Evolutionary conservation across 495 filamentous ascomycete species (phyloP), one percentile per base, ranked within the genome.

Genomic region (Daldinia bambusicola): DNA sequence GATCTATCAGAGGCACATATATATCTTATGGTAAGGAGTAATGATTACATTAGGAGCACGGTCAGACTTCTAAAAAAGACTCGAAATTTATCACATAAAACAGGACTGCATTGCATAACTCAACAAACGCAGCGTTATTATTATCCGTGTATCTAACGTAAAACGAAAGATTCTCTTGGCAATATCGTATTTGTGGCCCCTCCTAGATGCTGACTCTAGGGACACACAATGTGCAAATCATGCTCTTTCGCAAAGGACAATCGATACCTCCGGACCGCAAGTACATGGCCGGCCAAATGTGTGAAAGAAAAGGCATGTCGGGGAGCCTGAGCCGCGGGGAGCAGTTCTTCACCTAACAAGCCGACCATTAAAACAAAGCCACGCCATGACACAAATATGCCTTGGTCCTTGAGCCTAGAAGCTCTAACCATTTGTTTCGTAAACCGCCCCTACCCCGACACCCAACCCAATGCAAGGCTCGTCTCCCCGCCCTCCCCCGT

Each of bases 391-490:
- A 37, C 64, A 59, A 65, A 64, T 64, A 64, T 60, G 60, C 50
- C 30, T 40, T 59, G 50, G 13, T 30, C 31, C 26, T 36, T 65
- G 70, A 72, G 70, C 70, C 70, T 72, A 72, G 70, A 72, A 72
- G 70, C 70, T 68, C 65, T 7, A 63, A 50, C 50, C 70, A 69
- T 72, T 48, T 72, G 65, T 72, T 67, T 72, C 70, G 52, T 63
- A 64, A 48, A 65, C 55, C 61, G 59, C 70, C 70, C 70, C 34
- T 36, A 50, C 70, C 70, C 61, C 65, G 65, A 72, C 70, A 72
- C 70, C 70, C 43, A 69, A 65, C 64, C 70, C 52, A 71, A 72
- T 72, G 70, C 70, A 72, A 72, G 70, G 70, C 70, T 68, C 65
- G 61, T 56, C 69, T 53, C 70, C 53, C 61, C 48, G 26, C 50